Base-by-base conservation (phyloP, 352 stramenopile genomes). In the Phytophthora hybrid region DNA sequence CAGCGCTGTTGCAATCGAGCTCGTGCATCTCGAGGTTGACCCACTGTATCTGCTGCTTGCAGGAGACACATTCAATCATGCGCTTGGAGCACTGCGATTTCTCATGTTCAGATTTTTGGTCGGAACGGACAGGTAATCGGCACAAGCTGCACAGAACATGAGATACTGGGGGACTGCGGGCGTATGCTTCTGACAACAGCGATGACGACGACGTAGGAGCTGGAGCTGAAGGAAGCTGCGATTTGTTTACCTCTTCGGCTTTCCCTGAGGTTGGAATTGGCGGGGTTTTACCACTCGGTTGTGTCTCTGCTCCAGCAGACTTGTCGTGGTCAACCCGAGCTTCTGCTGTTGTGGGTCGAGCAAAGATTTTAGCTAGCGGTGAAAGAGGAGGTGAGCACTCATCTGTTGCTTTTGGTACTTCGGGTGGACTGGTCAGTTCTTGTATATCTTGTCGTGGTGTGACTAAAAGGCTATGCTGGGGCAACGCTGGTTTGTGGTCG, bases 31-130 rank as follows among this genome's bases (percentile, higher is more conserved):
- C 74, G n/a, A 82, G 51, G 31, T 78, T 80, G 52, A 76, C 81
- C 80, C 77, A 89, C 6, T 77, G 75, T 29, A 88, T 73, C 59
- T 85, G 76, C 11, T 59, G 32, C n/a, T 77, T 66, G 26, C 85
- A 91, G 7, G 71, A 77, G 1, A 66, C 18, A 34, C 84, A 93
- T 6, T 70, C 68, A 1, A 88, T 65, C 9, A 80, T 77, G 31
- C 85, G 79, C 46, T 89, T 89, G n/a, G 84, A 69, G 39, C 87
- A 94, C 41, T 85, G 81, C 0, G 74, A 73, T 47, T 73, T 66
- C 62, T 91, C 87, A 63, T 94, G 87, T 47, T 92, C 83, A 1
- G 41, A n/a, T 8, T 84, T 78, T 37, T 77, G 57, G 58, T 90
- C 80, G 0, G 75, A 78, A 10, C 81, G 81, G 31, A 93, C 69